Percentiles rank a stretch among this genome's conserved stretches.
phyloP scores from a whole-genome alignment of 257 asterid genomes.

The Solanum sejunctum region DNA sequence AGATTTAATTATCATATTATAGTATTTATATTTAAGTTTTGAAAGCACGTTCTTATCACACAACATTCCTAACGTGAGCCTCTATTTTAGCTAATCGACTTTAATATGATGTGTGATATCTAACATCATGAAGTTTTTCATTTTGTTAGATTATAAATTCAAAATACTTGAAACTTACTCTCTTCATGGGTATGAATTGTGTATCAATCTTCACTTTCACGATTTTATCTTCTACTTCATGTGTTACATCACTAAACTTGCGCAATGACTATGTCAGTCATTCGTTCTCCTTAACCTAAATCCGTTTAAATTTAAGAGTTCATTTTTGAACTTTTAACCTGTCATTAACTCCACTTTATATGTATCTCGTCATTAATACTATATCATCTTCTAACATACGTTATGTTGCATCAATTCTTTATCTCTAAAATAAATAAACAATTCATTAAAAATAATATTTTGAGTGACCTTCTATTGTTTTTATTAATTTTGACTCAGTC shows the following conservation, averaged over 20 bases:
- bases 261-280: fast-evolving
- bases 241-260: not conserved
- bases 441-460: too few relatives aligned
- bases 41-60: not conserved
- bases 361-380: not conserved
- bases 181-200: not conserved
- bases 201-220: not conserved
- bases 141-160: fast-evolving
- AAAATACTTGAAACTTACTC: not conserved
- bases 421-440: too few relatives aligned
- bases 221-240: not conserved
- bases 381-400: not conserved
- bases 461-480: too few relatives aligned
- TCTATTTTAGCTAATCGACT: fast-evolving
- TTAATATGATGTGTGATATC: not conserved
- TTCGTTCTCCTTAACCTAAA: not conserved
- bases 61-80: fast-evolving
- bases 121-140: not conserved
- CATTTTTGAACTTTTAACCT: not conserved
- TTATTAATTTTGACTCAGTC: too few relatives aligned
- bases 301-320: not conserved
- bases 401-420: too few relatives aligned
- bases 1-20: too few relatives aligned
- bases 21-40: not conserved
- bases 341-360: not conserved